Base-by-base conservation (phyloP, 805 yeast genomes). In the Wickerhamiella spandovensis region DNA sequence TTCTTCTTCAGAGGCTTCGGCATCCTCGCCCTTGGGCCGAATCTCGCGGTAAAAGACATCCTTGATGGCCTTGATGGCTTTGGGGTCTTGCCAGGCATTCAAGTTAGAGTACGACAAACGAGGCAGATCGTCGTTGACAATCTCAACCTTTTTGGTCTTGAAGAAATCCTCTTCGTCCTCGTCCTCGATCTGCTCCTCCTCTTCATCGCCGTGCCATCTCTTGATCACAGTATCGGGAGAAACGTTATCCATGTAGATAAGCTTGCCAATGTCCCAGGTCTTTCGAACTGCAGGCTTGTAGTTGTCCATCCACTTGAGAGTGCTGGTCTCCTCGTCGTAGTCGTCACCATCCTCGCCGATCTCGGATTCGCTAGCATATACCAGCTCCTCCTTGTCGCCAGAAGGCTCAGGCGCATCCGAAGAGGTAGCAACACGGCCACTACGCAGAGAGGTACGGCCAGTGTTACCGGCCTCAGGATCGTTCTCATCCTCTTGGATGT, bases 211-310 rank as follows among this genome's bases (percentile, higher is more conserved):
- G 22, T 46, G 53, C 64, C 67, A 65, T 23, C 61, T 48, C 47
- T 51, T 47, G 12, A 61, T 48, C 7, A 65, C 60, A 22, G 65
- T 67, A 2, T 68, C 71, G 0, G 97, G 89, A 12, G 79, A 77
- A 42, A 87, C 72, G 57, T 85, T 82, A 51, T 82, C 79, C 77
- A 84, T 73, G 64, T 92, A 90, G 4, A 92, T 69, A 50, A 90
- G 68, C 61, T 84, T 85, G 58, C 82, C 80, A 54, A 90, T 77
- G 64, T 90, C 85, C 89, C 94, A 85, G 76, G 58, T 68, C 72
- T 61, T 66, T 70, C 52, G 67, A 61, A 5, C 75, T 76, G 54
- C 76, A 71, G 51, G 84, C 69, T 57, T 74, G 79, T 4, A 78
- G 39, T 51, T 52, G 23, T 53, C 54, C 53, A 56, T 58, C 60